A percentile compares a stretch with the other conserved stretches of the same genome.
Conservation (phyloP, 495 filamentous ascomycete genomes). For the Aspergillus sparsus region DNA sequence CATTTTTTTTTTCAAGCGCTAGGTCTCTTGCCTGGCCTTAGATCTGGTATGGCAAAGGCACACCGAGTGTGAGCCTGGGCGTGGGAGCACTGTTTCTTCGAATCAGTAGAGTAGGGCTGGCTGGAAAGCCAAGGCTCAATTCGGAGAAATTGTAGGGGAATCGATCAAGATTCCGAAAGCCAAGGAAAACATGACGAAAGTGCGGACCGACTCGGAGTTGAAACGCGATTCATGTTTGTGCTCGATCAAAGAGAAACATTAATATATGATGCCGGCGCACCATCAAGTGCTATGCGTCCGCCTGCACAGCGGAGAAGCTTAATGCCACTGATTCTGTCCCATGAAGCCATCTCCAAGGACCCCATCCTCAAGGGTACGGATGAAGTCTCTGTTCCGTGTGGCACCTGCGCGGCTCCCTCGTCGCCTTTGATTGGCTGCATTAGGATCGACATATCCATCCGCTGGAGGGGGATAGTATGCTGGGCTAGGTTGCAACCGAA, state of each 20-base stretch:
- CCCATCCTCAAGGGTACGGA: constrained; percentile 88
- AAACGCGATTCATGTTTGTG: constrained; percentile 22
- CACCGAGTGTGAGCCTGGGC: not conserved
- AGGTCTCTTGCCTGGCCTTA: constrained; percentile 2
- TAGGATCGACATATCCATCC: constrained; percentile 72
- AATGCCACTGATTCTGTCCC: constrained; percentile 65
- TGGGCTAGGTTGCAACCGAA: constrained; percentile 90
- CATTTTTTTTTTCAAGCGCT: not conserved
- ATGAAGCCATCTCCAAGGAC: constrained; percentile 78
- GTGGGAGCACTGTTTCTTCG: constrained; percentile 7
- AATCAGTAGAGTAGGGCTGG: not conserved
- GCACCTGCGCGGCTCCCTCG: constrained; percentile 73
- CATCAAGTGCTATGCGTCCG: constrained; percentile 17
- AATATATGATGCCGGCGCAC: constrained; percentile 23
- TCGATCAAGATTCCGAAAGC: constrained; percentile 19
- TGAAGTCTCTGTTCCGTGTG: constrained; percentile 80
- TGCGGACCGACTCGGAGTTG: constrained; percentile 23
- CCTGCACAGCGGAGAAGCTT: constrained; percentile 21
- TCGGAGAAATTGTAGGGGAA: constrained; percentile 12
- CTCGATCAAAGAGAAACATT: constrained; percentile 18
- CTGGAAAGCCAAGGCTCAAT: not conserved
- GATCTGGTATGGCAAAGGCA: not conserved
- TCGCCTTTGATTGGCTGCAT: constrained; percentile 63
- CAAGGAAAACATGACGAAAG: constrained; percentile 17
- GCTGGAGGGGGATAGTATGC: constrained; percentile 97